Percentiles rank a stretch among this genome's conserved stretches.
These are phyloP conservation scores for Zymoseptoria tritici DNA, from an alignment of 2,329 filamentous ascomycete genomes.

Conservation along the genomic window DNA sequence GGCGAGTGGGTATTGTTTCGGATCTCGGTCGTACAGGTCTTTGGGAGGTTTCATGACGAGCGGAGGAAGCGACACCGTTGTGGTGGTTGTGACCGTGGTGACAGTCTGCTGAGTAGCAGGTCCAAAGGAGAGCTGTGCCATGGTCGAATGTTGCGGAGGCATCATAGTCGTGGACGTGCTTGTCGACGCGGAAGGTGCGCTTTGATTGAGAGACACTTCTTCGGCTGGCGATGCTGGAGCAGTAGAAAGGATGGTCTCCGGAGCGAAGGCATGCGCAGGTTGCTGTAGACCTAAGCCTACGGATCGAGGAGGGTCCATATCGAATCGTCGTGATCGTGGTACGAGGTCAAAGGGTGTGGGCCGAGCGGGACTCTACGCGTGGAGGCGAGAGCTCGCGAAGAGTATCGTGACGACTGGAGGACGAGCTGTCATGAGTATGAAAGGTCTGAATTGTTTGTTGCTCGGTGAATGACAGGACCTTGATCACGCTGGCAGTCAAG, in stretches of 20 bases:
- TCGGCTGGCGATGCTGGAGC: constrained; percentile 28
- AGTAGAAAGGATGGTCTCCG: constrained; percentile 21
- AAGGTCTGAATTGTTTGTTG: not conserved
- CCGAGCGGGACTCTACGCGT: not conserved
- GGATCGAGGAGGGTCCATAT: not conserved
- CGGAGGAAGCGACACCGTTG: constrained; percentile 74
- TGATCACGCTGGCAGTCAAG: not conserved
- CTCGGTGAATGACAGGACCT: not conserved
- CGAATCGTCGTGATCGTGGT: not conserved
- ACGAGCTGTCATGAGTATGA: not conserved
- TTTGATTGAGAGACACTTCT: constrained; percentile 10
- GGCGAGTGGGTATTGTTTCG: constrained; percentile 85
- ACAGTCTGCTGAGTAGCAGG: constrained; percentile 59
- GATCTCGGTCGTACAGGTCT: constrained; percentile 64
- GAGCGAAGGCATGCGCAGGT: not conserved
- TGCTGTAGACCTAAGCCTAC: not conserved
- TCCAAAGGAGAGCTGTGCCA: constrained; percentile 55
- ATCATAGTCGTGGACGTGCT: constrained; percentile 15
- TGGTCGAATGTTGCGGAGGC: constrained; percentile 32
- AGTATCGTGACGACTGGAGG: not conserved
- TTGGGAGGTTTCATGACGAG: constrained; percentile 68
- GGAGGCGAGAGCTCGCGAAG: not conserved
- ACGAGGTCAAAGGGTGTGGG: not conserved
- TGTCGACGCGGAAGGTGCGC: constrained; percentile 9
- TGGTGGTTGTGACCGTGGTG: constrained; percentile 87